Evolutionary conservation across 2,329 filamentous ascomycete species (phyloP).

Genomic region (Pyrenophora tritici-repentis): DNA sequence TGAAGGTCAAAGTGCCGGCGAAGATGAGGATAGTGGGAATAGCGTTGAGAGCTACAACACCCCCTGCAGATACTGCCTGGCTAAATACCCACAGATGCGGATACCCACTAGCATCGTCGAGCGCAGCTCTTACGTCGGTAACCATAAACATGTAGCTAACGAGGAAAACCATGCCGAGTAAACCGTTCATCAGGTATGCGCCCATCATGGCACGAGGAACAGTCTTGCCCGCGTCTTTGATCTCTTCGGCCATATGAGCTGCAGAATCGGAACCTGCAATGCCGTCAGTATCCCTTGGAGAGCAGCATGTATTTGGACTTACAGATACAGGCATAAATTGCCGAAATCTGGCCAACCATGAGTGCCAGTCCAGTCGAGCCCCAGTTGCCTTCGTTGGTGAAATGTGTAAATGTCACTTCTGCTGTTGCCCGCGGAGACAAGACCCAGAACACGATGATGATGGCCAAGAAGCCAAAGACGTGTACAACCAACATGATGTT

Average conservation of each 20-base stretch:
- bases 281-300: slow-evolving; percentile 10
- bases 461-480: slow-evolving; percentile 52
- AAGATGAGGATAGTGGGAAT: slow-evolving; percentile 40
- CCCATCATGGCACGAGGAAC: slow-evolving; percentile 51
- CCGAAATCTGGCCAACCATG: slow-evolving; percentile 50
- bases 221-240: slow-evolving; percentile 48
- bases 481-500: slow-evolving; percentile 48
- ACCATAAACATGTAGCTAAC: slow-evolving; percentile 44
- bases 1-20: slow-evolving; percentile 38
- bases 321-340: slow-evolving; percentile 44
- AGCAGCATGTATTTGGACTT: slow-evolving; percentile 4
- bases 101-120: slow-evolving; percentile 37
- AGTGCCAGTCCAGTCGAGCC: slow-evolving; percentile 45
- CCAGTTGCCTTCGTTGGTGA: slow-evolving; percentile 50
- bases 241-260: slow-evolving; percentile 52
- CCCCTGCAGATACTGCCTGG: slow-evolving; percentile 32
- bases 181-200: slow-evolving; percentile 48
- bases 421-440: slow-evolving; percentile 38
- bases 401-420: slow-evolving; percentile 38
- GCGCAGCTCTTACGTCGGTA: slow-evolving; percentile 36
- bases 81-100: slow-evolving; percentile 45
- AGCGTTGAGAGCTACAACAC: slow-evolving; percentile 37
- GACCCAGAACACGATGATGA: slow-evolving; percentile 49
- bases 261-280: slow-evolving; percentile 46
- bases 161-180: slow-evolving; percentile 43